Conservation (phyloP, 495 filamentous ascomycete species). For the Penicillium salamii region DNA sequence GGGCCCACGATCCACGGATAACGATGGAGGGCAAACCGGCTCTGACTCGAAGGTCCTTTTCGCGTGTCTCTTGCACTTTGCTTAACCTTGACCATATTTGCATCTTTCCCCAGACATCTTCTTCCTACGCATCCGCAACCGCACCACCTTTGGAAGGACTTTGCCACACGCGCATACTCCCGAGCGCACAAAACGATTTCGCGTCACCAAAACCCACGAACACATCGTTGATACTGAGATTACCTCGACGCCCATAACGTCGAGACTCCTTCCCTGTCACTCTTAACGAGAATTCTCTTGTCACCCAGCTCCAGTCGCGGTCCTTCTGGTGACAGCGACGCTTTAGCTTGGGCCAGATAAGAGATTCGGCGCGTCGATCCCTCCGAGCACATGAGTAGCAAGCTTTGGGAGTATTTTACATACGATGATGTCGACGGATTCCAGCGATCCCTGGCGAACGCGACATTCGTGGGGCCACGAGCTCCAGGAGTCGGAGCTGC, state of each 20-base stretch:
- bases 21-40: conserved; percentile 11
- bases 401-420: conserved; percentile 92
- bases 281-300: conserved; percentile 35
- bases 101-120: background rate
- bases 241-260: conserved; percentile 16
- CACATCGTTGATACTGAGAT: background rate
- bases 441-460: conserved; percentile 72
- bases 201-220: conserved; percentile 8
- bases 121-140: background rate
- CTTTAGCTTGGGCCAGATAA: conserved; percentile 63
- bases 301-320: conserved; percentile 68
- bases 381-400: conserved; percentile 82
- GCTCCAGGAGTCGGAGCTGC: conserved; percentile 28
- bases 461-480: conserved; percentile 43
- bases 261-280: conserved; percentile 7
- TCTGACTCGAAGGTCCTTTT: background rate
- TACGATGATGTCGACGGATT: conserved; percentile 95
- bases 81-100: background rate
- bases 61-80: background rate
- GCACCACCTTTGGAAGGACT: conserved; percentile 1
- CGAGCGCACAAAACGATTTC: conserved; percentile 18
- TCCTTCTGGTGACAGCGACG: conserved; percentile 80
- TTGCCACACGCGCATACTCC: conserved; percentile 18
- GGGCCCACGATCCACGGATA: conserved; percentile 14
- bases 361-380: conserved; percentile 46